A percentile compares a stretch with the other conserved stretches of the same genome.
Evolutionary conservation across 2,329 filamentous ascomycete genomes (phyloP).

Genomic region (Furcasterigmium sp.): DNA sequence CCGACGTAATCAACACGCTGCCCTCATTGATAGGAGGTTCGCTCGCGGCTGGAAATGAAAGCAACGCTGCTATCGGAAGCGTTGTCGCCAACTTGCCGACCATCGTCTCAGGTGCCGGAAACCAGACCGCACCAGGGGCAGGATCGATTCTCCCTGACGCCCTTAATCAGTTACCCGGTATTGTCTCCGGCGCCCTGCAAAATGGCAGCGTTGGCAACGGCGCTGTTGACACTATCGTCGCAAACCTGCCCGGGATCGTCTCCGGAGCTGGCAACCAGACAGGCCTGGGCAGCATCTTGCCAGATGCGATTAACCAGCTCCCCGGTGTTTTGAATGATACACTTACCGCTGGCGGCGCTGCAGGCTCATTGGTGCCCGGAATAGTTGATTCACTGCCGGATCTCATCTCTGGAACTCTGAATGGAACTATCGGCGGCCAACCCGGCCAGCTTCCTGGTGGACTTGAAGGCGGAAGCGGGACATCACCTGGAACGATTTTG

Average conservation of each 20-base stretch:
- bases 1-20: not conserved
- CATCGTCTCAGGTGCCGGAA: not conserved
- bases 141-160: not conserved
- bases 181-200: not conserved
- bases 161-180: not conserved
- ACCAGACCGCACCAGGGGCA: not conserved
- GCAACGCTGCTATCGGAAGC: not conserved
- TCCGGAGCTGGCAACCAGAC: not conserved
- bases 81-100: not conserved
- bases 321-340: not conserved
- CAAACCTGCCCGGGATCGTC: not conserved
- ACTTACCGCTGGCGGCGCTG: not conserved
- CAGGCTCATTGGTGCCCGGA: not conserved
- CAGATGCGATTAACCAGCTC: not conserved
- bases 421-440: not conserved
- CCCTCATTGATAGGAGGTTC: not conserved
- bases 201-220: not conserved
- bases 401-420: not conserved
- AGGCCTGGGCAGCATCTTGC: not conserved
- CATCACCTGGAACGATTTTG: not conserved
- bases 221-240: not conserved
- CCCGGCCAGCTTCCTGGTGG: not conserved
- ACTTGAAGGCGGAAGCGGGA: not conserved
- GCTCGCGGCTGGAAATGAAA: not conserved
- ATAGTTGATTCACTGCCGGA: not conserved